Conservation (phyloP, 257 asterid species). For the Przewalskia tangutica region DNA sequence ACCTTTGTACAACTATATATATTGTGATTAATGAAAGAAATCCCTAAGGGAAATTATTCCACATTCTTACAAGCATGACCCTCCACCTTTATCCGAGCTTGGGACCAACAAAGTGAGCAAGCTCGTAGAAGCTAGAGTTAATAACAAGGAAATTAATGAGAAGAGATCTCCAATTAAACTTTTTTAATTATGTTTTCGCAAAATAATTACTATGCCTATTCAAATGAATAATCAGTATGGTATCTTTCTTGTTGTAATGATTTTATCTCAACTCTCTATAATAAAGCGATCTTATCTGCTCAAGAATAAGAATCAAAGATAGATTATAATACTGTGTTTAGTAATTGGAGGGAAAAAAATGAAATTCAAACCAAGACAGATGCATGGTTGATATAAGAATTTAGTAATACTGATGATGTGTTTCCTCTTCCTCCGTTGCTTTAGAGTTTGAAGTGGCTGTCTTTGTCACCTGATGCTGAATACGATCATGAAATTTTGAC, state of each 20-base stretch:
- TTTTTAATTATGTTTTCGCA: too few relatives aligned
- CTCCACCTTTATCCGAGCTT: background rate
- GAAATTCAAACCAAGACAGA: background rate
- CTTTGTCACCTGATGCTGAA: background rate
- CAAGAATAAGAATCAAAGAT: background rate
- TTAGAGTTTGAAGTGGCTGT: background rate
- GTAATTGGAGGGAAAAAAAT: background rate
- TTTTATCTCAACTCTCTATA: background rate
- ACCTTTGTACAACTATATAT: too few relatives aligned
- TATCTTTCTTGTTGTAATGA: background rate
- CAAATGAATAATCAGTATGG: background rate
- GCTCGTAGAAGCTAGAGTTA: too few relatives aligned
- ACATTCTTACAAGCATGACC: too few relatives aligned
- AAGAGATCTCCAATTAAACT: too few relatives aligned
- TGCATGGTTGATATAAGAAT: background rate
- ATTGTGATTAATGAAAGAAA: too few relatives aligned
- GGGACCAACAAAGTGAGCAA: background rate
- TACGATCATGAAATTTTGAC: background rate
- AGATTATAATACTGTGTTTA: background rate
- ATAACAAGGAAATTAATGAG: too few relatives aligned
- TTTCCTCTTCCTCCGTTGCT: background rate
- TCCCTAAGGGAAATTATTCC: too few relatives aligned
- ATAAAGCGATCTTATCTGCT: background rate
- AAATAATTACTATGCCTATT: background rate
- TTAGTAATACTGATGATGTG: background rate